phyloP scores from a whole-genome alignment of 78 protist species.

The Dictyostelium intermedium region DNA sequence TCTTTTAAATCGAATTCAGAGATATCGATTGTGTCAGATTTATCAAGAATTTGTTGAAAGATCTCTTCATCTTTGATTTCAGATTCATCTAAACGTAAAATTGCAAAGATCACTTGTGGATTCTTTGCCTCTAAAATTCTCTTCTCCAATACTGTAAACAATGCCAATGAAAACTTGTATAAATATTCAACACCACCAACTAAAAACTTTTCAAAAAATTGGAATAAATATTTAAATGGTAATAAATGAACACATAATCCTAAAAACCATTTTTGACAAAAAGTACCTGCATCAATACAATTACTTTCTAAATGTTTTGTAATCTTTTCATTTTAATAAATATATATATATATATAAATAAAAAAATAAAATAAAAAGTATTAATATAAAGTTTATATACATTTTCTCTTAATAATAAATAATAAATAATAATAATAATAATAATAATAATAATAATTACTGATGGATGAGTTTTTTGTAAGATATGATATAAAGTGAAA shows the following conservation, averaged over 20 bases:
- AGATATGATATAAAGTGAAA: slow-evolving; percentile 22
- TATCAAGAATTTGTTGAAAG: slow-evolving; percentile 3
- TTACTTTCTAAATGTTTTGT: slow-evolving; percentile 15
- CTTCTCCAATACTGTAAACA: not conserved
- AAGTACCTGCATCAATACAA: slow-evolving; percentile 34
- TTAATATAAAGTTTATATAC: not conserved
- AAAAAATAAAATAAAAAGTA: not conserved
- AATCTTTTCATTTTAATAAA: no score
- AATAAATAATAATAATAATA: not conserved
- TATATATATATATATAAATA: no score
- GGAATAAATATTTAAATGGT: slow-evolving; percentile 47
- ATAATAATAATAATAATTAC: not conserved
- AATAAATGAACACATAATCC: slow-evolving; percentile 61
- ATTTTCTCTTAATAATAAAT: no score
- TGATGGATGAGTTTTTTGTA: slow-evolving; percentile 8
- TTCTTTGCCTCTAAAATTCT: slow-evolving; percentile 5
- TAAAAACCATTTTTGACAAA: slow-evolving; percentile 59
- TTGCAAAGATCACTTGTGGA: not conserved
- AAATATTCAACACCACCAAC: slow-evolving; percentile 28
- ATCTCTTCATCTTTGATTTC: not conserved
- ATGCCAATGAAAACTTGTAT: slow-evolving; percentile 2
- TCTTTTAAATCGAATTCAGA: not conserved
- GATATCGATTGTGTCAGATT: not conserved
- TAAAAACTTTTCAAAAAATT: slow-evolving; percentile 27
- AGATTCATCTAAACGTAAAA: slow-evolving; percentile 2